Evolutionary conservation across 1,284 basidiomycete species (phyloP).

Genomic region (Schizophyllum amplum): DNA sequence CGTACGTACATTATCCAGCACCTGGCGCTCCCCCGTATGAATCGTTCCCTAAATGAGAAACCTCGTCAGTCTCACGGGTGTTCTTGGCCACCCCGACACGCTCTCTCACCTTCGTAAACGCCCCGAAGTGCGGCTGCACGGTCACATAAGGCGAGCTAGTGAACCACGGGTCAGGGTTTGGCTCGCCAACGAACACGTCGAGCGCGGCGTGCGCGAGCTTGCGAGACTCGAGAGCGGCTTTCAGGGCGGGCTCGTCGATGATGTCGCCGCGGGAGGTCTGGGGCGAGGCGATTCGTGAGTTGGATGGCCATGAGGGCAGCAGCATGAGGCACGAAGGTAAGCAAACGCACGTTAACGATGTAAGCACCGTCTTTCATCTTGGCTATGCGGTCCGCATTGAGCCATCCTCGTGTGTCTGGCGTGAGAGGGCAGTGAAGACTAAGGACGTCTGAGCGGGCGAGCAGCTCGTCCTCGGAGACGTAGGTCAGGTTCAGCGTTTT

Average conservation of each 20-base stretch:
- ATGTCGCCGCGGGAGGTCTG: slow-evolving; percentile 12
- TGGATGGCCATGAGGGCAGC: not conserved
- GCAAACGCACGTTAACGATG: slow-evolving; percentile 9
- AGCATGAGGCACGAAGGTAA: not conserved
- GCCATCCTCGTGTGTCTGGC: slow-evolving; percentile 9
- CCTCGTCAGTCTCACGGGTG: too few species aligned
- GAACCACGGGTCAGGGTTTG: not conserved
- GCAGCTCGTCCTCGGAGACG: slow-evolving; percentile 11
- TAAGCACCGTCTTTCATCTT: slow-evolving; percentile 14
- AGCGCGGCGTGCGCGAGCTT: slow-evolving; percentile 8
- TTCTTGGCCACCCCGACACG: too few species aligned
- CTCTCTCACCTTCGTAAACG: not conserved
- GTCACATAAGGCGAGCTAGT: not conserved
- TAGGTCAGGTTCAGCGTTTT: slow-evolving; percentile 5
- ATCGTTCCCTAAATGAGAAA: not conserved
- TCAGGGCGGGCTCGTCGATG: slow-evolving; percentile 14
- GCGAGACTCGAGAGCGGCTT: slow-evolving; percentile 12
- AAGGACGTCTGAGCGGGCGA: slow-evolving; percentile 12
- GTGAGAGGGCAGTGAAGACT: slow-evolving; percentile 14
- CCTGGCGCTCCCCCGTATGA: not conserved
- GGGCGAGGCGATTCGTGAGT: not conserved
- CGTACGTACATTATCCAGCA: not conserved
- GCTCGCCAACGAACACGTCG: not conserved
- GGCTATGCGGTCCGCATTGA: slow-evolving; percentile 11
- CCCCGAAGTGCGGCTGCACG: not conserved